Conservation (phyloP, 768 basidiomycete species). For the Suillus ampliporus region DNA sequence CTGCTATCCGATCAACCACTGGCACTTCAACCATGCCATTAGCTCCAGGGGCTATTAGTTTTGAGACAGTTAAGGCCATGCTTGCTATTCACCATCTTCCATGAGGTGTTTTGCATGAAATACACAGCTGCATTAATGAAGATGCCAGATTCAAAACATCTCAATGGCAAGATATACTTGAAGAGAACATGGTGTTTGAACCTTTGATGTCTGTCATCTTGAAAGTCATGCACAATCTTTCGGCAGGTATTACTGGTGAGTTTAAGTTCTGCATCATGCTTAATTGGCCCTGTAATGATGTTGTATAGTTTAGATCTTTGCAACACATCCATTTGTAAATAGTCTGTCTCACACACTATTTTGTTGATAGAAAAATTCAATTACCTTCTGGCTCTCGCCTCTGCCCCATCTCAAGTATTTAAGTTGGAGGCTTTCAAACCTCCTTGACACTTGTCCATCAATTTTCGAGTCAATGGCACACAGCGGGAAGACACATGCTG, state of each 20-base stretch:
- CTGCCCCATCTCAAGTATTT: background rate
- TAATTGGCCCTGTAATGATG: background rate
- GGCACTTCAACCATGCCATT: too few species aligned
- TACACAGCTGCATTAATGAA: background rate
- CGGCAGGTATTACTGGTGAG: background rate
- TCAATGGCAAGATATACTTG: background rate
- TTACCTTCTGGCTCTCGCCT: background rate
- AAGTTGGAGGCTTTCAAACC: background rate
- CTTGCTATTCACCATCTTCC: background rate
- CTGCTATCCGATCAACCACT: too few species aligned
- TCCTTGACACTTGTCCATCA: background rate
- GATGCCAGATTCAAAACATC: background rate
- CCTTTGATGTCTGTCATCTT: background rate
- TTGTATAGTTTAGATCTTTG: constrained; percentile 2
- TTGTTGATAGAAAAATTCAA: background rate
- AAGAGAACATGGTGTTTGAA: background rate
- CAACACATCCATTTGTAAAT: too few species aligned
- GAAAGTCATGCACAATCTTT: background rate
- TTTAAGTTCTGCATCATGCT: background rate
- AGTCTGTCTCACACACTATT: background rate
- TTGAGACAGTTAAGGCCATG: background rate
- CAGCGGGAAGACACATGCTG: background rate
- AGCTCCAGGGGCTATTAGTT: too few species aligned
- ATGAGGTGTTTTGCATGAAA: background rate
- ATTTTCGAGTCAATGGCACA: background rate